These are phyloP conservation scores for Colletotrichum phormii DNA, from an alignment of 2,329 filamentous ascomycete genomes.

Conservation along the genomic window DNA sequence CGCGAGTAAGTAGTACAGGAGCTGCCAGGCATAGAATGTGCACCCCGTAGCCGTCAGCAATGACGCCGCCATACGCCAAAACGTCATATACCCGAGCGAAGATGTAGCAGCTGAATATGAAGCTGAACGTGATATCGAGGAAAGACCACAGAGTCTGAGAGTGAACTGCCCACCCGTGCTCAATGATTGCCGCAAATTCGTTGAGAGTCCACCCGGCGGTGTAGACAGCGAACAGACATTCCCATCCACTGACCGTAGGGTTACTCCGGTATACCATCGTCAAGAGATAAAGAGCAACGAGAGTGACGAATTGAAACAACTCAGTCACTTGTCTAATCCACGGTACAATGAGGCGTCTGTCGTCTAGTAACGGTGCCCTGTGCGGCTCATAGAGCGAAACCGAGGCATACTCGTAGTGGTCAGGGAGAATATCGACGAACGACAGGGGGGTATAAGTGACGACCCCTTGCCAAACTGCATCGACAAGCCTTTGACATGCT, in stretches of 20 bases:
- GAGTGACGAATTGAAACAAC: slow-evolving; percentile 70
- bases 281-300: slow-evolving; percentile 71
- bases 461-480: slow-evolving; percentile 75
- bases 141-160: slow-evolving; percentile 82
- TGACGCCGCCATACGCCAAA: slow-evolving; percentile 28
- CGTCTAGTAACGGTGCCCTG: slow-evolving; percentile 74
- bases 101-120: slow-evolving; percentile 72
- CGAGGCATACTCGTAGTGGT: slow-evolving; percentile 78
- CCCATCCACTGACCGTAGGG: slow-evolving; percentile 58
- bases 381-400: slow-evolving; percentile 77
- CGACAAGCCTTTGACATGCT: slow-evolving; percentile 76
- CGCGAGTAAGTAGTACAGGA: slow-evolving; percentile 74
- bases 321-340: slow-evolving; percentile 76
- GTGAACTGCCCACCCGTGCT: slow-evolving; percentile 75
- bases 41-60: slow-evolving; percentile 66
- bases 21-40: slow-evolving; percentile 75
- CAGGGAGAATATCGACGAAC: slow-evolving; percentile 79
- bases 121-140: slow-evolving; percentile 74
- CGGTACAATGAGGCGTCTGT: slow-evolving; percentile 78
- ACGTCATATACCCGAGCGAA: slow-evolving; percentile 67
- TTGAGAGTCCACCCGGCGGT: slow-evolving; percentile 76
- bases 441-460: slow-evolving; percentile 79
- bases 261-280: slow-evolving; percentile 71
- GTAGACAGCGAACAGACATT: slow-evolving; percentile 73
- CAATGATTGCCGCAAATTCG: slow-evolving; percentile 73